Evolutionary conservation across 2,329 filamentous ascomycete species (phyloP).

Genomic region (Xenoacremonium recifei): DNA sequence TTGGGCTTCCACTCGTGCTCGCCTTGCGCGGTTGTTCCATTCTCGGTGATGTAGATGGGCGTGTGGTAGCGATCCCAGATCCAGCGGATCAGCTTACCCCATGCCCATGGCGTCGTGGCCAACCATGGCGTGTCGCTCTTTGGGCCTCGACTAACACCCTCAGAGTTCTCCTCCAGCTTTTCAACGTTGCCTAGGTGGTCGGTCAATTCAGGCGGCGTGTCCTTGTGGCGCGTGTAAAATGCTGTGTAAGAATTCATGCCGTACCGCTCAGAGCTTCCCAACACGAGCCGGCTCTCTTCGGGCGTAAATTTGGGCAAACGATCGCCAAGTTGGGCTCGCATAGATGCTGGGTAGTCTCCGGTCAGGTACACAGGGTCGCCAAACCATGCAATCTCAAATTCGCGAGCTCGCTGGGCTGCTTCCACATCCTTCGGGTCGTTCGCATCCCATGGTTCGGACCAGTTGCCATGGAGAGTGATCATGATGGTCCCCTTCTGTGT

Average conservation of each 20-base stretch:
- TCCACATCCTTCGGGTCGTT: conserved; percentile 33
- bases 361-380: conserved; percentile 36
- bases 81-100: conserved; percentile 38
- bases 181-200: conserved; percentile 41
- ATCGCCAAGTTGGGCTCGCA: conserved; percentile 38
- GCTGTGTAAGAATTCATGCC: conserved; percentile 44
- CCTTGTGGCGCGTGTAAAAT: conserved; percentile 36
- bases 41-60: conserved; percentile 43
- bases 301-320: conserved; percentile 36
- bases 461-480: conserved; percentile 42
- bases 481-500: conserved; percentile 36
- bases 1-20: conserved; percentile 33
- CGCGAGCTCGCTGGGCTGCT: conserved; percentile 36
- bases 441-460: conserved; percentile 39
- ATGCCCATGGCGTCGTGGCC: conserved; percentile 36
- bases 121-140: conserved; percentile 40
- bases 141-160: conserved; percentile 30
- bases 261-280: conserved; percentile 37
- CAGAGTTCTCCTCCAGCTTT: conserved; percentile 33
- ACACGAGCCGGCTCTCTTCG: conserved; percentile 37
- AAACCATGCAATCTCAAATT: conserved; percentile 44
- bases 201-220: conserved; percentile 33
- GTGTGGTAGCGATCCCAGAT: conserved; percentile 39
- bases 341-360: conserved; percentile 38
- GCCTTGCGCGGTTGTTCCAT: conserved; percentile 39